Conservation (phyloP, 2,329 filamentous ascomycete species). For the Epichloe hybrida region DNA sequence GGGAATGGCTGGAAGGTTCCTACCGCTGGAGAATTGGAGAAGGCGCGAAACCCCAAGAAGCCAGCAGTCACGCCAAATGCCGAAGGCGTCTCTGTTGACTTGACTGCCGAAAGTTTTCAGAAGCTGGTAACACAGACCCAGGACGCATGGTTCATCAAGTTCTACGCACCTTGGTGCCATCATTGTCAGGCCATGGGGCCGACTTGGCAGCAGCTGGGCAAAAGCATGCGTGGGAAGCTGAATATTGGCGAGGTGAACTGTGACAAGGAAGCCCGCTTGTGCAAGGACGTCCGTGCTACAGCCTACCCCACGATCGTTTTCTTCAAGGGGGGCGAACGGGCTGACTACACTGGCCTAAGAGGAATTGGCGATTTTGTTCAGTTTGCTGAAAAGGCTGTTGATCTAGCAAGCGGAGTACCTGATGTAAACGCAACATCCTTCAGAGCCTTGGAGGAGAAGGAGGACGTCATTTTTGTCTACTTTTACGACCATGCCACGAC, state of each 20-base stretch:
- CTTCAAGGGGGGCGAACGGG: constrained; percentile 77
- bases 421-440: constrained; percentile 70
- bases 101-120: constrained; percentile 79
- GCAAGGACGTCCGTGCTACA: constrained; percentile 71
- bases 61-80: constrained; percentile 51
- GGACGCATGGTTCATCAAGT: constrained; percentile 97
- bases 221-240: constrained; percentile 78
- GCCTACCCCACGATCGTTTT: constrained; percentile 85
- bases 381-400: constrained; percentile 77
- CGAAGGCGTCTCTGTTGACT: constrained; percentile 57
- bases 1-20: constrained; percentile 17
- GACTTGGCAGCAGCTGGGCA: constrained; percentile 78
- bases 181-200: constrained; percentile 91
- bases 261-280: constrained; percentile 71
- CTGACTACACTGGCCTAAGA: constrained; percentile 85
- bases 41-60: constrained; percentile 31
- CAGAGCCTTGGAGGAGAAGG: constrained; percentile 73
- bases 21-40: constrained; percentile 16
- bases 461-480: constrained; percentile 94
- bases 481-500: constrained; percentile 96
- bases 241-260: constrained; percentile 97
- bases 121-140: constrained; percentile 71
- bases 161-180: constrained; percentile 93
- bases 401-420: constrained; percentile 60
- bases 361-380: constrained; percentile 81